Percentiles rank a stretch among this genome's conserved stretches.
Evolutionary conservation across 2,329 filamentous ascomycete genomes (phyloP).

Genomic region (Alternaria conjuncta): DNA sequence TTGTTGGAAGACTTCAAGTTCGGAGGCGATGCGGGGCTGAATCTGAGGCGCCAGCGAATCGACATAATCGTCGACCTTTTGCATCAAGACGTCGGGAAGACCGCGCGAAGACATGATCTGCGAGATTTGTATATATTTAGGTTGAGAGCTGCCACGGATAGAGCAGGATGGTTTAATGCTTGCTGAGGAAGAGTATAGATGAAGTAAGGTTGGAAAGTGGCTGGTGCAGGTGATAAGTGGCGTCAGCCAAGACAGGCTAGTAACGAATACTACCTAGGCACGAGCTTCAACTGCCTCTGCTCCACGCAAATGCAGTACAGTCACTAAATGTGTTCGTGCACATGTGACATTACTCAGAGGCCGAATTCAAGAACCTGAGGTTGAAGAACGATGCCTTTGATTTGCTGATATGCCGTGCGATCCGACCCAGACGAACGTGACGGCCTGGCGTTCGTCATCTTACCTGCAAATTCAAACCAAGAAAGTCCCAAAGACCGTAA

Average conservation of each 20-base stretch:
- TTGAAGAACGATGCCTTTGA: not conserved
- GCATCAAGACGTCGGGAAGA: constrained; percentile 32
- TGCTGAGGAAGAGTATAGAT: not conserved
- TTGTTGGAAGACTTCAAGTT: constrained; percentile 39
- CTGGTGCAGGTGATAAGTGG: constrained; percentile 1
- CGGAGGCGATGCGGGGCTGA: constrained; percentile 39
- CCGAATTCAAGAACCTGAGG: not conserved
- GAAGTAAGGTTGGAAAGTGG: not conserved
- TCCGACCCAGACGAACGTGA: not conserved
- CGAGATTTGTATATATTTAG: not conserved
- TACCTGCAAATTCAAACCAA: not conserved
- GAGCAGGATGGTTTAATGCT: not conserved
- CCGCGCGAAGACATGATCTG: constrained; percentile 26
- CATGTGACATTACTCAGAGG: not conserved
- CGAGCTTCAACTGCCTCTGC: not conserved
- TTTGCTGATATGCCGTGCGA: not conserved
- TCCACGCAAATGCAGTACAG: not conserved
- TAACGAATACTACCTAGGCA: not conserved
- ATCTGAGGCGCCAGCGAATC: constrained; percentile 41
- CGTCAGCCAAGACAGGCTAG: not conserved
- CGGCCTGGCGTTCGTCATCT: not conserved
- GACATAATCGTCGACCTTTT: constrained; percentile 40
- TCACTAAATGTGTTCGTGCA: not conserved
- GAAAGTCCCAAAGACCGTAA: not conserved
- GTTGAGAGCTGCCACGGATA: not conserved